phyloP scores from a whole-genome alignment of 768 basidiomycete genomes.

The Paxillus ammoniavirescens region DNA sequence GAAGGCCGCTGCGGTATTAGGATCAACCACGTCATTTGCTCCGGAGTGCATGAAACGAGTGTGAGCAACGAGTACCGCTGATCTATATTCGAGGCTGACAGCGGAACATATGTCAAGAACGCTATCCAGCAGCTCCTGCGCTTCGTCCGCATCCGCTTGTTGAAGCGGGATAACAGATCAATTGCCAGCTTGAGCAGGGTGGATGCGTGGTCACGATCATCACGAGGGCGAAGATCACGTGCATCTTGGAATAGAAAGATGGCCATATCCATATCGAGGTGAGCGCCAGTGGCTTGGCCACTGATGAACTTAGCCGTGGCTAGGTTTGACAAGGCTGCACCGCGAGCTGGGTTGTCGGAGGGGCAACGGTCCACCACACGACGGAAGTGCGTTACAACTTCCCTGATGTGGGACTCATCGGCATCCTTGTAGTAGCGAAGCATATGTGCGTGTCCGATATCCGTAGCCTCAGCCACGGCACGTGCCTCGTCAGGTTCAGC shows the following conservation, averaged over 20 bases:
- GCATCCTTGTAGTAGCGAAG: no score
- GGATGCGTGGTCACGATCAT: slow-evolving; percentile 6
- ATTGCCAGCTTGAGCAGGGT: slow-evolving; percentile 4
- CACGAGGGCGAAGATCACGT: slow-evolving; percentile 3
- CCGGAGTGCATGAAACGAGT: not conserved
- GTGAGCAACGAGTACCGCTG: not conserved
- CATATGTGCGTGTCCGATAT: no score
- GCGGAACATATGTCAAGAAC: not conserved
- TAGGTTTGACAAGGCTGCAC: no score
- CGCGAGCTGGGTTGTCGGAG: not conserved
- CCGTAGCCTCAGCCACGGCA: no score
- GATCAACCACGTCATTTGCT: not conserved
- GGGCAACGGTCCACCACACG: slow-evolving; percentile 2
- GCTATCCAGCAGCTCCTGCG: not conserved
- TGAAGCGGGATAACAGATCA: slow-evolving; percentile 1
- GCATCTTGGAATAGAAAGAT: slow-evolving; percentile 8
- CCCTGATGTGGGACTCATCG: no score
- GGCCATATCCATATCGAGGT: not conserved
- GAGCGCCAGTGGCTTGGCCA: no score
- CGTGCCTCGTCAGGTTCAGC: no score
- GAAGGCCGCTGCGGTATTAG: no score
- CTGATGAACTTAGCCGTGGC: no score
- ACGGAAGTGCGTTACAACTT: no score
- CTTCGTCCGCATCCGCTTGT: not conserved
- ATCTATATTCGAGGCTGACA: not conserved